Percentiles rank a stretch among this genome's conserved stretches.
Conservation (phyloP, 805 yeast species). For the Cyberlindnera amylophila region DNA sequence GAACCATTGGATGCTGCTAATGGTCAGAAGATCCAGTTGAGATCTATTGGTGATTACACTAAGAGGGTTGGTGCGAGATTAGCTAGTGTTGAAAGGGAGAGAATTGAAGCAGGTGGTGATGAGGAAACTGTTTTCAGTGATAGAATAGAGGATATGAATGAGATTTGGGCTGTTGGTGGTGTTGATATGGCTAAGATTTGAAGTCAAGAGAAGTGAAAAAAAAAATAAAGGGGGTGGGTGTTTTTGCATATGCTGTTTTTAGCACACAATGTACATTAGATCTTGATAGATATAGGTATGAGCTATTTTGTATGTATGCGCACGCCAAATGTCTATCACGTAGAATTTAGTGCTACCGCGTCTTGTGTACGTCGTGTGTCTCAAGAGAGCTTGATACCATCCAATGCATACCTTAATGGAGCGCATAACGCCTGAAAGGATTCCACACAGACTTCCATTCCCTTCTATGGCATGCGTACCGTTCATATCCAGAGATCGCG, state of each 20-base stretch:
- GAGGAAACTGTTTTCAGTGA: slow-evolving; percentile 81
- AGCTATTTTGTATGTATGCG: too few relatives aligned
- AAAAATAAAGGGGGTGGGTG: background rate
- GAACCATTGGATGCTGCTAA: slow-evolving; percentile 36
- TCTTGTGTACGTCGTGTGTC: too few relatives aligned
- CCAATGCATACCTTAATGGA: too few relatives aligned
- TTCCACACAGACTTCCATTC: too few relatives aligned
- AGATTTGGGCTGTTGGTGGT: slow-evolving; percentile 86
- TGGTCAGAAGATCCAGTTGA: slow-evolving; percentile 50
- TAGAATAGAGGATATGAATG: slow-evolving; percentile 78
- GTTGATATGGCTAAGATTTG: slow-evolving; percentile 41
- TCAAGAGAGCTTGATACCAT: too few relatives aligned
- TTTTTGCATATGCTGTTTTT: background rate
- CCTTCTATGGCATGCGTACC: too few relatives aligned
- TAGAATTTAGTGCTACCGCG: too few relatives aligned
- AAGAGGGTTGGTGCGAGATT: slow-evolving; percentile 85
- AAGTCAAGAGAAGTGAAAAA: background rate
- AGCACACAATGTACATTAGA: too few relatives aligned
- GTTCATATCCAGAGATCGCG: too few relatives aligned
- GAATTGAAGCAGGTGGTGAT: slow-evolving; percentile 88
- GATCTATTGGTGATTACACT: slow-evolving; percentile 86
- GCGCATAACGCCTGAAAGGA: too few relatives aligned
- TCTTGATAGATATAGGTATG: too few relatives aligned
- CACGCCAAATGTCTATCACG: too few relatives aligned
- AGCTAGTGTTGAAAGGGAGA: slow-evolving; percentile 82